Evolutionary conservation across 2,329 filamentous ascomycete species (phyloP), one percentile per base, ranked within the genome.

Genomic region (Juglanconis sp.): DNA sequence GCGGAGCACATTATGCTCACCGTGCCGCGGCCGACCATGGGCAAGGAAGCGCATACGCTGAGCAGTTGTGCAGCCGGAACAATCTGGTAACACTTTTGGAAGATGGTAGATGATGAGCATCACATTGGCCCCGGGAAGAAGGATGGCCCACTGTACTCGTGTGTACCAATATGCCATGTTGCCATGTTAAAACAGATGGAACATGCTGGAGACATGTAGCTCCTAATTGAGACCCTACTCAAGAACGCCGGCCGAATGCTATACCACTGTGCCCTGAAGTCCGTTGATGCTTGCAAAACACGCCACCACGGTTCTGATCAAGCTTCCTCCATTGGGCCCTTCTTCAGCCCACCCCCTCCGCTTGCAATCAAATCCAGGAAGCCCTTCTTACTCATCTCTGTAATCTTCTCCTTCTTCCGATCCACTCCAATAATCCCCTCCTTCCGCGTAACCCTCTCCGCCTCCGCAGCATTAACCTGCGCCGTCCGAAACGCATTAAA

Each of bases 361-460:
- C 81, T 83, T 4, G 85, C 84, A 72, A 99, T 96, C 73, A 98
- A 77, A 63, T 98, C 94, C 73, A 99, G 76, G 77, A 98, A 99
- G 0, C 94, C 93, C 77, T 97, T 91, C 79, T 96, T 96, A 73
- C 90, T 96, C 88, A 99, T 95, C 80, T 98, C 93, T 66, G 91
- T 95, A 56, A 96, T 81, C 78, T 89, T 92, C 76, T 96, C 92
- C 76, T 96, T 89, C 65, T 92, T 86, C 74, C 90, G 86, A 63
- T 83, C 84, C 69, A 92, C 86, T 1, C 94, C 94, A 36, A 96
- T 83, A 0, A 96, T 79, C 3, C 92, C 90, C 63, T 88, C 84
- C 66, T 86, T 86, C 74, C 85, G 84, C 53, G 86, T 83, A 65
- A 85, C 84, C 73, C 81, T 85, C 71, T 90, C 87, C 5, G 92